phyloP scores from a whole-genome alignment of 176 grass and related monocot genomes.

The Aechmea fasciata region DNA sequence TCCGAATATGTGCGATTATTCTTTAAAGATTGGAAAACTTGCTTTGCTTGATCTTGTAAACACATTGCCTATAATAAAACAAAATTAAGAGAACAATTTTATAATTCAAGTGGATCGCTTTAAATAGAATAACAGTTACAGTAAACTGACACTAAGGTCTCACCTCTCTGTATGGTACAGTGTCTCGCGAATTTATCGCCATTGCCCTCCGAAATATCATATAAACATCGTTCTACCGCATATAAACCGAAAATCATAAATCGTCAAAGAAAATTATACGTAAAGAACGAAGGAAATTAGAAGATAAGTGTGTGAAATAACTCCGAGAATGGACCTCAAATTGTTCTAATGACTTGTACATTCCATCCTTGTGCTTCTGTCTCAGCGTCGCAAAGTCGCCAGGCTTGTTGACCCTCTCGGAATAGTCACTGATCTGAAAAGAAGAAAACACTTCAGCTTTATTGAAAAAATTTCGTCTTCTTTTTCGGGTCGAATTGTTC shows the following conservation, averaged over 20 bases:
- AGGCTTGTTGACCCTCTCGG: slow-evolving; percentile 45
- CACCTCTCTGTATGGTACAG: slow-evolving; percentile 48
- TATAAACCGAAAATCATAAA: background rate
- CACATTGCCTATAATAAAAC: slow-evolving; percentile 37
- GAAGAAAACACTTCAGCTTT: background rate
- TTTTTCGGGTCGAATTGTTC: background rate
- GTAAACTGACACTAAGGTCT: background rate
- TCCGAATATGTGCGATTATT: slow-evolving; percentile 38
- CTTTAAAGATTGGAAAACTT: slow-evolving; percentile 48
- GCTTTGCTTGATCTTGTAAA: slow-evolving; percentile 39
- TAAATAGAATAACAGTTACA: background rate
- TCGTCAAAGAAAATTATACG: background rate
- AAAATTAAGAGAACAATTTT: background rate
- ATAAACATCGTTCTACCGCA: slow-evolving; percentile 44
- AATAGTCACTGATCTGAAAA: slow-evolving; percentile 37
- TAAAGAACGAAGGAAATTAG: background rate
- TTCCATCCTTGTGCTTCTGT: slow-evolving; percentile 66
- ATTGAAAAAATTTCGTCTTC: background rate
- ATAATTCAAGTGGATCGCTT: too few species aligned
- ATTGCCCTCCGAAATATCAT: slow-evolving; percentile 64
- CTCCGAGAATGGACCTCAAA: slow-evolving; percentile 34
- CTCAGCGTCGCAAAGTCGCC: slow-evolving; percentile 57
- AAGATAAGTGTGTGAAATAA: background rate
- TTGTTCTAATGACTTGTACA: slow-evolving; percentile 46
- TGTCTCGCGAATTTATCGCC: slow-evolving; percentile 38